These are phyloP conservation scores for Simplicillium aogashimaense DNA, from an alignment of 2,329 filamentous ascomycete genomes.

Conservation along the genomic window DNA sequence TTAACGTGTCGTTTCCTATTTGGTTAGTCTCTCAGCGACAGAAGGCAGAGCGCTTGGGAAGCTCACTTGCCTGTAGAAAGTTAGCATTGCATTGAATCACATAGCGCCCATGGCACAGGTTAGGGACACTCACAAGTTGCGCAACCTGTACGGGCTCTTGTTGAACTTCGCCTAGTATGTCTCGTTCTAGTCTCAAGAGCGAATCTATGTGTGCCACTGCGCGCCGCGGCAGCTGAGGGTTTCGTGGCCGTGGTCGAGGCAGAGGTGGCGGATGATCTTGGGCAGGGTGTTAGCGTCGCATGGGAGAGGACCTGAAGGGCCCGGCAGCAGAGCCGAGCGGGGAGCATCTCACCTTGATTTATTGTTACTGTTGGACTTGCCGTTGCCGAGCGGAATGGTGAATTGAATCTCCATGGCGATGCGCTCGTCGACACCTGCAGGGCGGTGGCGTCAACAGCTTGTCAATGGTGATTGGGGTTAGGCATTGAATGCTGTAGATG, in stretches of 20 bases:
- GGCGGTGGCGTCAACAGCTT: background rate
- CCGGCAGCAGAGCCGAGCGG: slow-evolving; percentile 7
- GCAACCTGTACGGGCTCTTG: slow-evolving; percentile 26
- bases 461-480: background rate
- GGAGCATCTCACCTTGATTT: background rate
- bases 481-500: too few relatives aligned
- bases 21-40: background rate
- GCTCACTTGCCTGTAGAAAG: slow-evolving; percentile 10
- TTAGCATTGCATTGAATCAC: background rate
- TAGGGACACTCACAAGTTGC: slow-evolving; percentile 21
- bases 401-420: slow-evolving; percentile 27
- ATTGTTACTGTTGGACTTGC: slow-evolving; percentile 3
- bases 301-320: slow-evolving; percentile 1
- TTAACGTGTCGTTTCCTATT: slow-evolving; percentile 30
- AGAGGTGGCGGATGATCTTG: background rate
- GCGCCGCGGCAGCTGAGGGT: slow-evolving; percentile 8
- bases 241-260: background rate
- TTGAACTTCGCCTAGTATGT: slow-evolving; percentile 27
- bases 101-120: background rate
- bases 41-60: background rate
- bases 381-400: slow-evolving; percentile 8
- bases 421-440: too few relatives aligned
- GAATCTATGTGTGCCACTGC: slow-evolving; percentile 23
- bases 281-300: too few relatives aligned
- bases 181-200: slow-evolving; percentile 25